Evolutionary conservation across 805 yeast genomes (phyloP), one percentile per base, ranked within the genome.

Genomic region (Myxozyma udenii): DNA sequence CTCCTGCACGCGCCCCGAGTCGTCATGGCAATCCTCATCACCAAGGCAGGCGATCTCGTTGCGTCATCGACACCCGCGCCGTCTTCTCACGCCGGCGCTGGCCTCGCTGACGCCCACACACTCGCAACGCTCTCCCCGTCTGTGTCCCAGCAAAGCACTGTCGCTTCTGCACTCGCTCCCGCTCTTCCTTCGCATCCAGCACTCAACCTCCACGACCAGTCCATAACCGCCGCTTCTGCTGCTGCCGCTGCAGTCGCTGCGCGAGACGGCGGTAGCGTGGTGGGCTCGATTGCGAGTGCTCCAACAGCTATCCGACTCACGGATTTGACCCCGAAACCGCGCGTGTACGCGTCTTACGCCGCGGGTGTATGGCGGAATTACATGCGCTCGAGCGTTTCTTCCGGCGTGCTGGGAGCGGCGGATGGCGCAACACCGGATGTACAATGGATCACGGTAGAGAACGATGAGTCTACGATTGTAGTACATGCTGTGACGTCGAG

Each of bases 401-500:
- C 35, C 9, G 46, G 33, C n/a, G 11, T 48, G 14, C 32, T 44
- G n/a, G 48, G 24, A 11, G 44, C 12, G 3, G 48, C 45, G 21
- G n/a, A 18, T 4, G 26, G 16, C 5, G 47, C 36, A 18, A n/a
- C 37, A n/a, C 44, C 19, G 4, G 44, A 33, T 9, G 22, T 52
- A 3, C 47, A 46, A 18, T 66, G 69, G 69, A 48, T 66, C 9
- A 53, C 62, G 4, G 42, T 64, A 19, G 60, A 54, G 25, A 59
- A 62, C 19, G 61, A 60, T 57, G 60, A 55, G 23, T 53, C 60
- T 4, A 42, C 55, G 9, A 48, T 55, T 5, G 36, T 48, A 3
- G 41, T 55, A 3, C 50, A 53, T 24, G 36, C 50, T 2, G 50
- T 55, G 4, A 25, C 53, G 1, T 38, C 32, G 5, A 18, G 33